Evolutionary conservation across 495 filamentous ascomycete species (phyloP).

Genomic region (Articulospora tetracladia): DNA sequence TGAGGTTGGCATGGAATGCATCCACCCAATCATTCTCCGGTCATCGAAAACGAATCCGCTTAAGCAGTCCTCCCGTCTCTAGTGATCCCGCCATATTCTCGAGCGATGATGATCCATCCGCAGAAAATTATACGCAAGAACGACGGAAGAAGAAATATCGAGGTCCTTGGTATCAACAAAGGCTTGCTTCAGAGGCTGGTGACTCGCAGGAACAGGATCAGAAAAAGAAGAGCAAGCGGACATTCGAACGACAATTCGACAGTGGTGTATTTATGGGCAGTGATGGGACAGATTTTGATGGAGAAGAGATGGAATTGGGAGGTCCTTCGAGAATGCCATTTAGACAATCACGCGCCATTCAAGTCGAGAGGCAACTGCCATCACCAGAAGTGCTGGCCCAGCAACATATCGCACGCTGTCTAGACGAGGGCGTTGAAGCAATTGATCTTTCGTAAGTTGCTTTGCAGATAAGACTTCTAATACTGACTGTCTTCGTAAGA

Average conservation of each 20-base stretch:
- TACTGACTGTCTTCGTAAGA: conserved; percentile 24
- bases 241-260: conserved; percentile 64
- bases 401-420: conserved; percentile 44
- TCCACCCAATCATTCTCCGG: conserved; percentile 21
- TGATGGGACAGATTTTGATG: conserved; percentile 42
- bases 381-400: conserved; percentile 30
- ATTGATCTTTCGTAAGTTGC: conserved; percentile 67
- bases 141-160: conserved; percentile 60
- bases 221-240: conserved; percentile 45
- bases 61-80: conserved; percentile 39
- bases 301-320: conserved; percentile 7
- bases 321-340: conserved; percentile 8
- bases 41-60: conserved; percentile 38
- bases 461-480: neutral
- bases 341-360: conserved; percentile 23
- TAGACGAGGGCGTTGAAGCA: conserved; percentile 55
- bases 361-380: conserved; percentile 12
- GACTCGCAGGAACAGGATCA: conserved; percentile 32
- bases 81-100: conserved; percentile 77
- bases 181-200: conserved; percentile 33
- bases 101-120: conserved; percentile 68
- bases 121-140: conserved; percentile 64
- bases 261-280: conserved; percentile 82
- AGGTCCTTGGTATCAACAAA: conserved; percentile 70
- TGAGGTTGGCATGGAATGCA: neutral